Evolutionary conservation across 768 basidiomycete genomes (phyloP).

Genomic region (Phaffia australis): DNA sequence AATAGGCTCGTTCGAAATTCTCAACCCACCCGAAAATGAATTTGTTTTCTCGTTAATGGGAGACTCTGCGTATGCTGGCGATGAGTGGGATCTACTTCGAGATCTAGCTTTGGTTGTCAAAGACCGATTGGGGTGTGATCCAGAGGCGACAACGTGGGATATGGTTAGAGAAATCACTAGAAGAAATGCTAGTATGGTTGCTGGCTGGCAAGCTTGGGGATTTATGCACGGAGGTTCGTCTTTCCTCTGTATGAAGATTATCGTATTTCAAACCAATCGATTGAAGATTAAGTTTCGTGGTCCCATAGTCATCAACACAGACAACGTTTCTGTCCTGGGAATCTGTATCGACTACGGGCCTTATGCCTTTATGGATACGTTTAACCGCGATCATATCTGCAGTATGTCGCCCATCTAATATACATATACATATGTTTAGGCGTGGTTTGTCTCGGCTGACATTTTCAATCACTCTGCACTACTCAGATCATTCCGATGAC

Average conservation of each 20-base stretch:
- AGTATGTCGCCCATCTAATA: slow-evolving; percentile 39
- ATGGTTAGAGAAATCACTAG: slow-evolving; percentile 66
- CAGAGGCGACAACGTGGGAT: slow-evolving; percentile 11
- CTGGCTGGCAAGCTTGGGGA: slow-evolving; percentile 85
- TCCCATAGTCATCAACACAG: slow-evolving; percentile 88
- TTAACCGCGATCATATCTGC: slow-evolving; percentile 72
- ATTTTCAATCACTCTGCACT: slow-evolving; percentile 35
- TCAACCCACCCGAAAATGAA: slow-evolving; percentile 54
- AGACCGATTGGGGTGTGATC: slow-evolving; percentile 28
- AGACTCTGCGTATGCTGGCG: slow-evolving; percentile 38
- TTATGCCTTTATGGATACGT: slow-evolving; percentile 91
- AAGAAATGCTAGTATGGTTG: slow-evolving; percentile 84
- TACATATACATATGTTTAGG: neutral
- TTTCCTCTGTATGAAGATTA: neutral
- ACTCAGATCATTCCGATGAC: slow-evolving; percentile 9
- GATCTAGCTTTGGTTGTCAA: slow-evolving; percentile 64
- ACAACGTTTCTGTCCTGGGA: slow-evolving; percentile 41
- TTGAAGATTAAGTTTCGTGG: slow-evolving; percentile 25
- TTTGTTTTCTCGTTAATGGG: slow-evolving; percentile 49
- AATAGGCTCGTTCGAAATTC: slow-evolving; percentile 78
- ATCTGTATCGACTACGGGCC: slow-evolving; percentile 54
- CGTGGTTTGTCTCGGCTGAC: slow-evolving; percentile 50
- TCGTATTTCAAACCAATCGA: slow-evolving; percentile 14
- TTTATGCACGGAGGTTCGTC: slow-evolving; percentile 50
- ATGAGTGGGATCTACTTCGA: slow-evolving; percentile 63